Evolutionary conservation across 2,329 filamentous ascomycete species (phyloP).

Genomic region (Tolypocladium tropicale): DNA sequence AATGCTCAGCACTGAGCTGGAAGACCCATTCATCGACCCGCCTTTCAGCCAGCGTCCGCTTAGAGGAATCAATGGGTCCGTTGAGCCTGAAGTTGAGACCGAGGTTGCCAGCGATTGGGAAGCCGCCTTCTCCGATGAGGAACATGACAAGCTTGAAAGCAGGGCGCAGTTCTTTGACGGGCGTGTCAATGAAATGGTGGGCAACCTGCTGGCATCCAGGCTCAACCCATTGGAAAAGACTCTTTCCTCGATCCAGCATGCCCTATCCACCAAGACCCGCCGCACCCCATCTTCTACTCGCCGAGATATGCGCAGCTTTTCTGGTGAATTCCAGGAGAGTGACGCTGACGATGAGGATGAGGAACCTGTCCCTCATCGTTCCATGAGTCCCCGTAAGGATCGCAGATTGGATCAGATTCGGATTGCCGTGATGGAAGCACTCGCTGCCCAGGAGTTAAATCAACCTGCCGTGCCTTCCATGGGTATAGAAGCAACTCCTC

Average conservation of each 20-base stretch:
- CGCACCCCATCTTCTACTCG: slow-evolving; percentile 41
- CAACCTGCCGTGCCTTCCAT: slow-evolving; percentile 18
- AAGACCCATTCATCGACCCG: slow-evolving; percentile 51
- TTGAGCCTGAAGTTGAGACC: slow-evolving; percentile 30
- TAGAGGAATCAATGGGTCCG: slow-evolving; percentile 37
- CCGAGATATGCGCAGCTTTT: slow-evolving; percentile 54
- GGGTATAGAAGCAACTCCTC: slow-evolving; percentile 11
- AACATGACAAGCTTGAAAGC: slow-evolving; percentile 72
- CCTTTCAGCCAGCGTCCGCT: slow-evolving; percentile 36
- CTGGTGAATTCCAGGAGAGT: slow-evolving; percentile 64
- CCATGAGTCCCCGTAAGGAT: slow-evolving; percentile 68
- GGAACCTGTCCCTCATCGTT: slow-evolving; percentile 52
- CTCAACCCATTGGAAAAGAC: slow-evolving; percentile 73
- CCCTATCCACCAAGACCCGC: slow-evolving; percentile 47
- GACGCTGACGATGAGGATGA: slow-evolving; percentile 95
- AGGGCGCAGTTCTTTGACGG: slow-evolving; percentile 84
- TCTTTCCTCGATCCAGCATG: slow-evolving; percentile 65
- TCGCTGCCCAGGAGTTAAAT: slow-evolving; percentile 45
- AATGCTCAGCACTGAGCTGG: slow-evolving; percentile 43
- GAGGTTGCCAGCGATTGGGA: slow-evolving; percentile 86
- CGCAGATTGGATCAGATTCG: slow-evolving; percentile 77
- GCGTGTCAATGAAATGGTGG: slow-evolving; percentile 79
- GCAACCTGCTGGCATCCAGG: slow-evolving; percentile 62
- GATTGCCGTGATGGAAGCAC: slow-evolving; percentile 60
- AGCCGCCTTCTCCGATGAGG: slow-evolving; percentile 68